Conservation (phyloP, 1,284 basidiomycete genomes). For the Irpex lacteus region DNA sequence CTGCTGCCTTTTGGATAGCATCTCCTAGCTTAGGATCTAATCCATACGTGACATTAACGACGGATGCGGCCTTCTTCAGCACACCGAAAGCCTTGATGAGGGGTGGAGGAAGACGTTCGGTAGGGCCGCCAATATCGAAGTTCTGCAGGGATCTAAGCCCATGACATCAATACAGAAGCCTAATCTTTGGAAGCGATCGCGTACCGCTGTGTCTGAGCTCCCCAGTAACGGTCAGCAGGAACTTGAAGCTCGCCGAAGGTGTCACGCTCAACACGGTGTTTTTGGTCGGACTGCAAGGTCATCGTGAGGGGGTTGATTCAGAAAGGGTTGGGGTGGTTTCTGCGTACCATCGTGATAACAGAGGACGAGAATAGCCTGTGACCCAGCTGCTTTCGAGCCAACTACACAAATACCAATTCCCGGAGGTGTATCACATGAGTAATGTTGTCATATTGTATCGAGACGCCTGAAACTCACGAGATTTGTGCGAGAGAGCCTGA, state of each 20-base stretch:
- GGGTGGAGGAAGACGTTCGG: slow-evolving; percentile 91
- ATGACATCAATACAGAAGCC: slow-evolving; percentile 4
- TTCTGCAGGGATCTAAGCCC: slow-evolving; percentile 83
- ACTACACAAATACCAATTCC: slow-evolving; percentile 19
- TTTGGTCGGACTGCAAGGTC: slow-evolving; percentile 35
- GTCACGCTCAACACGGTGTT: slow-evolving; percentile 73
- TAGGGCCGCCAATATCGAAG: slow-evolving; percentile 96
- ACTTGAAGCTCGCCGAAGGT: slow-evolving; percentile 94
- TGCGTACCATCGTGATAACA: slow-evolving; percentile 43
- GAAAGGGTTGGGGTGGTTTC: neutral
- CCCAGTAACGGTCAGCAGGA: slow-evolving; percentile 96
- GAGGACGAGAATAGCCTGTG: slow-evolving; percentile 36
- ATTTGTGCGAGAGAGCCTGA: slow-evolving; percentile 27
- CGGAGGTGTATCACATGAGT: slow-evolving; percentile 35
- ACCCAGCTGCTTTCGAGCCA: slow-evolving; percentile 23
- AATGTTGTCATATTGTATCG: slow-evolving; percentile 5
- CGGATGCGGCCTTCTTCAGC: slow-evolving; percentile 95
- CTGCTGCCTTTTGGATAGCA: slow-evolving; percentile 91
- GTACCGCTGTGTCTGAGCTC: slow-evolving; percentile 95
- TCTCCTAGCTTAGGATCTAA: slow-evolving; percentile 87
- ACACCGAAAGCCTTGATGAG: slow-evolving; percentile 98
- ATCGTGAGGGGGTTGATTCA: neutral
- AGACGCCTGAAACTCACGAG: slow-evolving; percentile 24
- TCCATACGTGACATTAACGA: slow-evolving; percentile 90
- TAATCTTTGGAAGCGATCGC: slow-evolving; percentile 12